Percentiles rank a stretch among this genome's conserved stretches.
Evolutionary conservation across 257 asterid genomes (phyloP).

Genomic region (Voacanga thouarsii): DNA sequence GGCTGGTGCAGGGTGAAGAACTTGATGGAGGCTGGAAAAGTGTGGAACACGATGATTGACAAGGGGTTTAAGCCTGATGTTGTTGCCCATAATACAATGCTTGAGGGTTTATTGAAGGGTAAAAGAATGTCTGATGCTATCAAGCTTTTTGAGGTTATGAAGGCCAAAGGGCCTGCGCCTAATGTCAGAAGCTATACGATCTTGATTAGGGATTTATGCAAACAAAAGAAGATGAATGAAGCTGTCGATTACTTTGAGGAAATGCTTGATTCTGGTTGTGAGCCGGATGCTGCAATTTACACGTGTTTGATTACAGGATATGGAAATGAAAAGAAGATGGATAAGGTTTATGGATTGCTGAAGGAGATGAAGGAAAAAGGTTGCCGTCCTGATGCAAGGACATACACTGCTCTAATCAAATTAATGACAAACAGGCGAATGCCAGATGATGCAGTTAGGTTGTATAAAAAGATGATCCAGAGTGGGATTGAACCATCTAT

Average conservation of each 20-base stretch:
- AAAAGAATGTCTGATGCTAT: conserved; percentile 58
- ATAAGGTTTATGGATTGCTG: conserved; percentile 49
- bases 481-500: conserved; percentile 53
- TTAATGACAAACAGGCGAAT: conserved; percentile 56
- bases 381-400: conserved; percentile 60
- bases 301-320: conserved; percentile 75
- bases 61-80: conserved; percentile 71
- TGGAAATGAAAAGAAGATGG: conserved; percentile 71
- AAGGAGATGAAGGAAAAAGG: conserved; percentile 78
- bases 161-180: conserved; percentile 68
- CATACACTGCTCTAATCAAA: conserved; percentile 76
- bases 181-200: conserved; percentile 67
- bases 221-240: conserved; percentile 51
- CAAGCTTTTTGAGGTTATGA: conserved; percentile 75
- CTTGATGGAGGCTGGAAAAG: conserved; percentile 76
- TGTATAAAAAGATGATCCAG: conserved; percentile 75
- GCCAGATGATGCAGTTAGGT: conserved; percentile 75
- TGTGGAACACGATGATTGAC: conserved; percentile 86
- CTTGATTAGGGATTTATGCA: conserved; percentile 62
- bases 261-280: conserved; percentile 55
- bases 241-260: conserved; percentile 57
- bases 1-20: conserved; percentile 88
- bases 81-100: conserved; percentile 79
- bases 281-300: conserved; percentile 66
- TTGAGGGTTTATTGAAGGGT: conserved; percentile 69